Base-by-base conservation (phyloP, 805 yeast genomes). In the Suhomyces vadensis region DNA sequence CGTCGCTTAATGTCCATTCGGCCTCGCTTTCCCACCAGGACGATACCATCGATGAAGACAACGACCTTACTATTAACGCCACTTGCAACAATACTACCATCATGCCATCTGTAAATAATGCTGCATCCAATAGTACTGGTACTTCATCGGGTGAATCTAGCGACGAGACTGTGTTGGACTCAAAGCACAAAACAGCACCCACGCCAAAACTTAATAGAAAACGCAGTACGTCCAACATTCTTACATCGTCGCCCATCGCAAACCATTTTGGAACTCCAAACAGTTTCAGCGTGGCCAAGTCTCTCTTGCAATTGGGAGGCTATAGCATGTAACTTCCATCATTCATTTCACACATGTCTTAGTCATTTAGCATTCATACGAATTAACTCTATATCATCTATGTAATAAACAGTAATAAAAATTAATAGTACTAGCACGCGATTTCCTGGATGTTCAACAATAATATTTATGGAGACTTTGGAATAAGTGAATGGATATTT, bases 271-370 rank as follows among this genome's bases (percentile, higher is more conserved):
- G 73, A n/a, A 71, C 77, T 16, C 77, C 77, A 40, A 71, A 69
- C 55, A 66, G 73, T 41, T 71, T 71, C 47, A 63, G 68, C 39
- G 74, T 71, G 43, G 77, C 77, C 29, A 71, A 69, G 54, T 68
- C 74, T 17, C 68, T 71, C 52, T 64, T 71, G 46, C 75, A 69
- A 55, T 65, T 71, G 52, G 75, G 77, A 24, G 61, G 63, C 35
- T 53, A 53, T 43, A 55, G 48, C 33, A 39, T 43, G 46, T 49
- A 42, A 39, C 9, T 6, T 23, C 36, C 10, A 19, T 14, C 10
- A 33, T 35, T 35, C 25, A 35, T 20, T 22, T 20, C 37, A 22
- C 10, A 35, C 33, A 3, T 29, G 33, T 29, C 33, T 29, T 29
- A 16, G 20, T 29, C 33, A 29, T 29, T 14, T 29, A 14, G 33